Evolutionary conservation across 164 flowering plant species (phyloP), one percentile per base, ranked within the genome.

Genomic region (Annona squamosa): DNA sequence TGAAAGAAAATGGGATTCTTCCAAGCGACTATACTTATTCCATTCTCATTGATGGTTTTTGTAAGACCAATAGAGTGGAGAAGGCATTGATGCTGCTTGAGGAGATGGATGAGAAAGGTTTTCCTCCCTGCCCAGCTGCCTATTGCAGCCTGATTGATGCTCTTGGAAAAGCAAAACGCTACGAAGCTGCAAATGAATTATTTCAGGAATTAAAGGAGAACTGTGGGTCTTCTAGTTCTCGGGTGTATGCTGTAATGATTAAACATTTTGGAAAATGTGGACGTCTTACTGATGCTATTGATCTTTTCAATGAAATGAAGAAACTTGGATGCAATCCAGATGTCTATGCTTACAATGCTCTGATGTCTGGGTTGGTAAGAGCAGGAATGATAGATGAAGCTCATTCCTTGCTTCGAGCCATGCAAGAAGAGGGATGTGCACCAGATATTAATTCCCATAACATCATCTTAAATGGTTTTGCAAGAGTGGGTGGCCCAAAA

Each of bases 71-170:
- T 79, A 86, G 87, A 82, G 85, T 94, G 45, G 97, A 92, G 81
- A 90, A 92, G 79, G 99, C 98, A 65, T 77, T 93, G 73, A 5
- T 86, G 79, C 85, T 95, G 71, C 90, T 95, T 37, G 99, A 95
- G 77, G 97, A 95, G 84, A 95, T 92, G 99, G 99, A 95, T 78
- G 99, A 95, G 80, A 95, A 89, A 73, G 96, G 99, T 61, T 26
- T 89, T 75, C 94, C 96, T 70, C 95, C 97, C 48, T 89, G 94
- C 73, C 97, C 98, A 26, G 88, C 97, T 83, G 99, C 98, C 48
- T 95, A 95, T 73, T 93, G 99, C 75, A 95, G 97, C 81, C 78
- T 95, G 71, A 93, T 95, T 79, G 87, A 89, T 77, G 80, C 85
- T 73, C 94, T 91, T 70, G 98, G 98, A 61, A 89, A 84, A 80